Evolutionary conservation across 257 asterid genomes (phyloP), one percentile per base, ranked within the genome.

Genomic region (Ehretia macrophylla): DNA sequence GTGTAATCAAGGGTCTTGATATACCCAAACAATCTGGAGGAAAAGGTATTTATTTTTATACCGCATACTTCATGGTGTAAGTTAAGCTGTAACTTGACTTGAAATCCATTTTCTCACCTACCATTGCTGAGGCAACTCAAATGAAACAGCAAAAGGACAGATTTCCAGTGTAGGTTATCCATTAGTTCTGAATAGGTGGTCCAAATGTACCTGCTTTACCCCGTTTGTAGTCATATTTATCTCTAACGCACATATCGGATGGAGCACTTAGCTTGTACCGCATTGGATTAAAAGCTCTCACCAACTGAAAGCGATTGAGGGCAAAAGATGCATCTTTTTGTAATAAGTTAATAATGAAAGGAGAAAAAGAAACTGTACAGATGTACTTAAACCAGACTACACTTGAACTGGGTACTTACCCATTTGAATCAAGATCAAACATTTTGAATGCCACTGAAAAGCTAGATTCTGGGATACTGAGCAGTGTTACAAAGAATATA

Each of bases 381-480:
- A 20, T 52, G 8, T 20, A 20, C 16, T 14, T 18, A 1, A 52
- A 52, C 38, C n/a, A 14, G 11, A 22, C 1, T 20, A 58, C 44
- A 16, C 11, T 67, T 42, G 68, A 55, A 69, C 14, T 55, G 64
- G 58, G 19, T 48, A 73, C 87, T 38, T 77, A 90, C 97, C 86
- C 85, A 50, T 77, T 79, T 74, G 85, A 75, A 76, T 87, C 95
- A 54, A 76, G 90, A 66, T 90, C 97, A 78, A 90, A 90, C 96
- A 90, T 90, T 82, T 87, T 87, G 84, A 90, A 90, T 62, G 95
- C 85, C 80, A 87, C 93, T 3, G 95, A 90, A 70, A 83, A 90
- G 78, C 96, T 85, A 65, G 95, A 79, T 75, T 87, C 97, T 8
- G 97, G 97, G 71, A 90, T 83, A 66, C 97, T 78, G 68, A 90